Conservation (phyloP, 2,329 filamentous ascomycete species). For the Dactylella cylindrospora region DNA sequence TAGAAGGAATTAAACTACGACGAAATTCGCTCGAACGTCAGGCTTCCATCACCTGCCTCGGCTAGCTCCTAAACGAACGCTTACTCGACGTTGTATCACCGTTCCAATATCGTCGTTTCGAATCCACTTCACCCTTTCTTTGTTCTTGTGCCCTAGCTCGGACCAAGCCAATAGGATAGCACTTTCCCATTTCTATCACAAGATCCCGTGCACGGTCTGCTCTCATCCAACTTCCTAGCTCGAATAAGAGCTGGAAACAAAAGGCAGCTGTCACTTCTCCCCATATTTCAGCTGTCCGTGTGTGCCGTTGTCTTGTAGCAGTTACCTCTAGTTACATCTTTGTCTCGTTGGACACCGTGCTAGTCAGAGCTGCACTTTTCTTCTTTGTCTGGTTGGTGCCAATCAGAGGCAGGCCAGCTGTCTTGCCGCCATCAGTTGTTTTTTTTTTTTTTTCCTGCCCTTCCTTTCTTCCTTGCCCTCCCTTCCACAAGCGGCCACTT, state of each 20-base stretch:
- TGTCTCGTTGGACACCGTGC: conserved; percentile 17
- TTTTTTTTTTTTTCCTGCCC: conserved; percentile 48
- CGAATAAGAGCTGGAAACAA: conserved; percentile 31
- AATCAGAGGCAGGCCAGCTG: conserved; percentile 41
- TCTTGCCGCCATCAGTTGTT: conserved; percentile 44
- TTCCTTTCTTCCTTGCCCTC: conserved; percentile 34
- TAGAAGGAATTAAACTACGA: too few relatives aligned
- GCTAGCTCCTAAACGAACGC: not conserved
- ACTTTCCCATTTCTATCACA: conserved; percentile 43
- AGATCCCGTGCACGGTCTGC: conserved; percentile 30
- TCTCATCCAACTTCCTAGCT: conserved; percentile 44
- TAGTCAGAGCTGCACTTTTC: conserved; percentile 17
- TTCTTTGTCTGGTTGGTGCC: conserved; percentile 27
- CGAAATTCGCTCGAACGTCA: conserved; percentile 1
- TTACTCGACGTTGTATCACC: conserved; percentile 20
- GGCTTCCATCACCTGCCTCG: conserved; percentile 11
- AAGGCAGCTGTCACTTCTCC: conserved; percentile 35
- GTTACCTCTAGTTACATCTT: conserved; percentile 1
- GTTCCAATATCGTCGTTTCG: not conserved
- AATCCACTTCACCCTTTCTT: conserved; percentile 30
- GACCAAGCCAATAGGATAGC: conserved; percentile 41
- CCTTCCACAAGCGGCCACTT: not conserved
- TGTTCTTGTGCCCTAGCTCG: conserved; percentile 5
- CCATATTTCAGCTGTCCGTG: not conserved
- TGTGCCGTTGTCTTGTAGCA: conserved; percentile 34